A percentile compares a stretch with the other conserved stretches of the same genome.
phyloP scores from a whole-genome alignment of 2,329 filamentous ascomycete genomes.

The Talaromyces funiculosus region DNA sequence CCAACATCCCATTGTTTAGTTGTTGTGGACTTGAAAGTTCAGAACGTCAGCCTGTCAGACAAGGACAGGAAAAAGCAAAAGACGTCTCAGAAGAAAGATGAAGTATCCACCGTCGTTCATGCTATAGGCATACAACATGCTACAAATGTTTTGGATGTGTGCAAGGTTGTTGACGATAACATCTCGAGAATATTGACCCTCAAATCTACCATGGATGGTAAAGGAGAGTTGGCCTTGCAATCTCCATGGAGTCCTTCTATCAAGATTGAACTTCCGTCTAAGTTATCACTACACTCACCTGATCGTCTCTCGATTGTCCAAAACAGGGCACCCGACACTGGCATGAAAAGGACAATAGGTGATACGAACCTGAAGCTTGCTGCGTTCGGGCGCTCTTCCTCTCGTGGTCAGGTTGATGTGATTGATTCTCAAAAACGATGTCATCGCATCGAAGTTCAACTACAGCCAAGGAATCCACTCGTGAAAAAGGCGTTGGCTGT shows the following conservation, averaged over 20 bases:
- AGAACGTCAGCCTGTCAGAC: slow-evolving; percentile 33
- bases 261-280: slow-evolving; percentile 57
- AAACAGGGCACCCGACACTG: slow-evolving; percentile 49
- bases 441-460: slow-evolving; percentile 62
- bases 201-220: slow-evolving; percentile 58
- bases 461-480: slow-evolving; percentile 60
- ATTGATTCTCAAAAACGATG: slow-evolving; percentile 56
- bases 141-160: slow-evolving; percentile 66
- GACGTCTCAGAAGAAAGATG: slow-evolving; percentile 18
- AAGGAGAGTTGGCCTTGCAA: slow-evolving; percentile 64
- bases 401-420: slow-evolving; percentile 60
- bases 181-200: slow-evolving; percentile 65
- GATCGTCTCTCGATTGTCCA: slow-evolving; percentile 51
- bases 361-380: slow-evolving; percentile 40
- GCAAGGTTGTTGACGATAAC: slow-evolving; percentile 62
- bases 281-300: slow-evolving; percentile 55
- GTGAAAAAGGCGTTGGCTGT: slow-evolving; percentile 57
- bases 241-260: slow-evolving; percentile 68
- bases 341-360: slow-evolving; percentile 42
- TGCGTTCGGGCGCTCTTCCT: slow-evolving; percentile 54
- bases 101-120: slow-evolving; percentile 26
- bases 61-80: slow-evolving; percentile 25
- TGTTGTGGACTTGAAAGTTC: slow-evolving; percentile 58
- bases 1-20: slow-evolving; percentile 61
- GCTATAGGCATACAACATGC: slow-evolving; percentile 51